Conservation (phyloP, 2,329 filamentous ascomycete genomes). For the Penicillium sp. region DNA sequence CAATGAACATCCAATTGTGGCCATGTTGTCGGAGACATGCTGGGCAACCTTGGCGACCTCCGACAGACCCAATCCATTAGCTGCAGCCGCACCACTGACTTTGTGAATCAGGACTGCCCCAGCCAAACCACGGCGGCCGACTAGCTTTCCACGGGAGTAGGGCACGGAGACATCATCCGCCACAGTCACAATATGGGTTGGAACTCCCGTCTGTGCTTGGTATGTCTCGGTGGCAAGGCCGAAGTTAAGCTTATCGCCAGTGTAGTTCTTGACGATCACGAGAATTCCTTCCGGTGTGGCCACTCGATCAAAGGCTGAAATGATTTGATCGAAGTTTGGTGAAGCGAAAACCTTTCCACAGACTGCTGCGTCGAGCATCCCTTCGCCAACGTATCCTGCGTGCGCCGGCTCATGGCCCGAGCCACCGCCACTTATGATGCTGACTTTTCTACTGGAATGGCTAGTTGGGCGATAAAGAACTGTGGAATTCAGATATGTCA, state of each 20-base stretch:
- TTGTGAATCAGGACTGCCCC: conserved; percentile 7
- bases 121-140: conserved; percentile 8
- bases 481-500: background rate
- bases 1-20: conserved; percentile 8
- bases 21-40: conserved; percentile 8
- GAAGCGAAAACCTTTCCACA: conserved; percentile 14
- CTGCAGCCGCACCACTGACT: conserved; percentile 5
- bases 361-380: conserved; percentile 13
- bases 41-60: conserved; percentile 7
- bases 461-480: conserved; percentile 4
- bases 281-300: conserved; percentile 9
- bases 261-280: conserved; percentile 15
- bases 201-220: conserved; percentile 6
- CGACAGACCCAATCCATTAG: background rate
- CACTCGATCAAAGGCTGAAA: conserved; percentile 8
- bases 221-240: conserved; percentile 13
- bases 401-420: conserved; percentile 15
- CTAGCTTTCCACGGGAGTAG: conserved; percentile 5
- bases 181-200: conserved; percentile 7
- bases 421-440: conserved; percentile 15
- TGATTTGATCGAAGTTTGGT: conserved; percentile 12
- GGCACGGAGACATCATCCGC: conserved; percentile 13
- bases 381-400: conserved; percentile 13
- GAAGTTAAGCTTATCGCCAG: conserved; percentile 17
- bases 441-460: conserved; percentile 7